A percentile compares a stretch with the other conserved stretches of the same genome.
phyloP scores from a whole-genome alignment of 2,329 filamentous ascomycete species.

The Fusarium floridanum region DNA sequence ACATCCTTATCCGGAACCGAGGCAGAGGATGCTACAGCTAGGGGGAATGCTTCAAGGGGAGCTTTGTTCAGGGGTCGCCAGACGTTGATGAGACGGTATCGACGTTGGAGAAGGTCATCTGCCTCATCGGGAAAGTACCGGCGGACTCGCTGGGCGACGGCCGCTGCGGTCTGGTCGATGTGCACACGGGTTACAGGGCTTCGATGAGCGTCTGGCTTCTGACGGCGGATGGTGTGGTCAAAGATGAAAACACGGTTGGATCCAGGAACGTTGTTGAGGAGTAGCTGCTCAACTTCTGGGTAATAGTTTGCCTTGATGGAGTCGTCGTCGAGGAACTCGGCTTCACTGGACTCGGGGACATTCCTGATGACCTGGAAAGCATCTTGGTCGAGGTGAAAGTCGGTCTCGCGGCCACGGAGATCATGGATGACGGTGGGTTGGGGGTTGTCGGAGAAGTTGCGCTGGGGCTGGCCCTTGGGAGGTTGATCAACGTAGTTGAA shows the following conservation, averaged over 20 bases:
- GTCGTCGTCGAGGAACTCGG: constrained; percentile 75
- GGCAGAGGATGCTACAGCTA: constrained; percentile 76
- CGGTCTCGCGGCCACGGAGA: constrained; percentile 76
- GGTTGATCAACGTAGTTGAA: constrained; percentile 77
- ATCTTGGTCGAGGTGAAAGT: constrained; percentile 77
- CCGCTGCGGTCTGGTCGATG: constrained; percentile 82
- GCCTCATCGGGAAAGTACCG: constrained; percentile 77
- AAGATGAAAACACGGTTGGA: constrained; percentile 79
- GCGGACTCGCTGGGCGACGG: constrained; percentile 75
- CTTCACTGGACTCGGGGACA: constrained; percentile 63
- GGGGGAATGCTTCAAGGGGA: constrained; percentile 74
- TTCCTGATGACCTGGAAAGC: constrained; percentile 77
- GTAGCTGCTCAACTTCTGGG: constrained; percentile 81
- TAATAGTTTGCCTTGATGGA: constrained; percentile 83
- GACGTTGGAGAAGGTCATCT: constrained; percentile 71
- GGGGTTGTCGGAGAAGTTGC: constrained; percentile 70
- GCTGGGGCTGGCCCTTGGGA: constrained; percentile 70
- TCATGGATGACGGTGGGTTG: constrained; percentile 75
- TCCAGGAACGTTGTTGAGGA: constrained; percentile 76
- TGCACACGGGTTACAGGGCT: constrained; percentile 80
- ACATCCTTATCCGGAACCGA: constrained; percentile 73
- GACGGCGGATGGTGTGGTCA: constrained; percentile 88
- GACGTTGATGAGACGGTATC: constrained; percentile 89
- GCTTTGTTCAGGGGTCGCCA: constrained; percentile 76
- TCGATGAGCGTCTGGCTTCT: constrained; percentile 68